These are phyloP conservation scores for Pseudogymnoascus pannorum DNA, from an alignment of 2,329 filamentous ascomycete species.

Conservation along the genomic window DNA sequence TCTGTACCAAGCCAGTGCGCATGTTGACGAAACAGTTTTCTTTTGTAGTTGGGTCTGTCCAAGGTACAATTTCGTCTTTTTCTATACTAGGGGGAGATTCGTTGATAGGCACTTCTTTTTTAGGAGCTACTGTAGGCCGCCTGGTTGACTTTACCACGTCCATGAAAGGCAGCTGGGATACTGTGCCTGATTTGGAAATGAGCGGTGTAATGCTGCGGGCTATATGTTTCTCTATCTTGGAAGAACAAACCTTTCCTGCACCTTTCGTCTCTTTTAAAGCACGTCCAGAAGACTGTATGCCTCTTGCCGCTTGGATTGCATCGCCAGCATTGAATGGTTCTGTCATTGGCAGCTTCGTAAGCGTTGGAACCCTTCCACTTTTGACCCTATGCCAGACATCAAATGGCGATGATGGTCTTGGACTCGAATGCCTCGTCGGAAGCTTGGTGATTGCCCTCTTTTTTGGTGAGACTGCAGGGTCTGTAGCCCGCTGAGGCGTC, in stretches of 20 bases:
- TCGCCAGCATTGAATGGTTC: neutral
- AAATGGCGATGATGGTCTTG: constrained; percentile 27
- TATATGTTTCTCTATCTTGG: neutral
- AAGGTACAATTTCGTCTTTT: constrained; percentile 37
- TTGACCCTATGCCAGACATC: constrained; percentile 34
- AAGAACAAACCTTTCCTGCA: neutral
- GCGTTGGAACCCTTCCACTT: constrained; percentile 19
- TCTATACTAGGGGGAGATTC: constrained; percentile 18
- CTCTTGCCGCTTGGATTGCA: neutral
- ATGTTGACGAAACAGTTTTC: constrained; percentile 43
- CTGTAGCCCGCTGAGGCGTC: neutral
- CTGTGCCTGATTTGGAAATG: constrained; percentile 35
- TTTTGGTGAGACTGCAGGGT: neutral
- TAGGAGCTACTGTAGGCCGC: neutral
- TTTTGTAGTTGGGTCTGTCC: constrained; percentile 56
- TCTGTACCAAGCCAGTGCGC: constrained; percentile 43
- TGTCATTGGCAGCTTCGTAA: neutral
- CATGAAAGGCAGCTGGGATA: constrained; percentile 41
- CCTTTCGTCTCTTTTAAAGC: neutral
- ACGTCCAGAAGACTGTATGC: neutral
- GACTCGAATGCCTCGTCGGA: neutral
- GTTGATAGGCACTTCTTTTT: constrained; percentile 2
- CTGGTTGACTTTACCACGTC: constrained; percentile 22
- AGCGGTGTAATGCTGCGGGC: constrained; percentile 21
- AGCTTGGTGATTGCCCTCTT: neutral